phyloP scores from a whole-genome alignment of 495 filamentous ascomycete genomes.

The Xylaria palmicola region DNA sequence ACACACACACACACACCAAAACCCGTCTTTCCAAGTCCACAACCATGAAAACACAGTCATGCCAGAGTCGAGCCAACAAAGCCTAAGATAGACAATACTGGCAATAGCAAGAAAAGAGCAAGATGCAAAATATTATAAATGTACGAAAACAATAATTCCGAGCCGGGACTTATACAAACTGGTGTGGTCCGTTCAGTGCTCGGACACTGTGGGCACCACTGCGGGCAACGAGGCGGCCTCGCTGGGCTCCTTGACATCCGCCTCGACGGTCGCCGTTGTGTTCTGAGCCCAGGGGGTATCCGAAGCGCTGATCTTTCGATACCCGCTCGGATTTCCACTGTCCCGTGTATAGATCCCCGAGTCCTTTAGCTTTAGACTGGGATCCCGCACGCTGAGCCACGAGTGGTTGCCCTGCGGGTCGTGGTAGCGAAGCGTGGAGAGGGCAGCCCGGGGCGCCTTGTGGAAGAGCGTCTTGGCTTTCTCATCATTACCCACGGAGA shows the following conservation, averaged over 20 bases:
- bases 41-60: neutral
- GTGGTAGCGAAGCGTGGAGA: conserved; percentile 30
- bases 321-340: neutral
- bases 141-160: neutral
- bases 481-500: conserved; percentile 21
- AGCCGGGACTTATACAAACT: neutral
- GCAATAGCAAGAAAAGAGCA: neutral
- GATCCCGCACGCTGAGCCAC: conserved; percentile 25
- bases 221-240: neutral
- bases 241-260: neutral
- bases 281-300: conserved; percentile 11
- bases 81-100: no score
- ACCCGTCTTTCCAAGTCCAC: neutral
- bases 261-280: neutral
- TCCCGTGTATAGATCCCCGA: conserved; percentile 11
- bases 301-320: neutral
- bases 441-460: conserved; percentile 23
- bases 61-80: neutral
- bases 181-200: neutral
- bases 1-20: no score
- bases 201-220: neutral
- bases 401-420: conserved; percentile 11
- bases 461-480: conserved; percentile 18
- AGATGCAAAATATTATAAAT: neutral
- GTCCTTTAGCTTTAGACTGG: conserved; percentile 11